A percentile compares a stretch with the other conserved stretches of the same genome.
These are phyloP conservation scores for Skeletonema marinoi DNA, from an alignment of 108 stramenopile genomes.

Conservation along the genomic window DNA sequence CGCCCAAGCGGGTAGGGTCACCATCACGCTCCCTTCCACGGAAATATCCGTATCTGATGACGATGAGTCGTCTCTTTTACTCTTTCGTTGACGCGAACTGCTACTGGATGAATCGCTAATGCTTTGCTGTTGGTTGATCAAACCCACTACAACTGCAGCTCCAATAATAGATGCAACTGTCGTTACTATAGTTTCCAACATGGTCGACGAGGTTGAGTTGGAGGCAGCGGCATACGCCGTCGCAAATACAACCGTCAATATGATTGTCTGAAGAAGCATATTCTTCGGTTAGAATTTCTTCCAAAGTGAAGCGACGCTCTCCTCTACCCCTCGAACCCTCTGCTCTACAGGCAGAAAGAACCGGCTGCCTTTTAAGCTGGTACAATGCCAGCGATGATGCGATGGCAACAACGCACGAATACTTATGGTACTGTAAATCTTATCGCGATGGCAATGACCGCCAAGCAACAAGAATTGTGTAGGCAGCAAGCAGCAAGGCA, in stretches of 20 bases:
- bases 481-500: no score
- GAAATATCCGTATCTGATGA: constrained; percentile 16
- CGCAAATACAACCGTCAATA: not conserved
- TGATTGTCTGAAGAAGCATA: not conserved
- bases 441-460: no score
- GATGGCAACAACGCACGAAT: no score
- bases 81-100: not conserved
- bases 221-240: not conserved
- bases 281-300: not conserved
- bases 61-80: not conserved
- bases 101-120: not conserved
- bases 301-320: not conserved
- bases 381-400: no score
- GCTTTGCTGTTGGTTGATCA: not conserved
- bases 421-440: no score
- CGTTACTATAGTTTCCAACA: not conserved
- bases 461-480: no score
- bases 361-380: no score
- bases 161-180: not conserved
- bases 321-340: no score
- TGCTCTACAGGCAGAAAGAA: no score
- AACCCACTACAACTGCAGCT: not conserved
- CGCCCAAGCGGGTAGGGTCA: constrained; percentile 75
- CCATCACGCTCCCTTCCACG: constrained; percentile 44
- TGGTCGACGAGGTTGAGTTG: not conserved